Conservation (phyloP, 2,329 filamentous ascomycete species). For the Colletotrichum sp. region DNA sequence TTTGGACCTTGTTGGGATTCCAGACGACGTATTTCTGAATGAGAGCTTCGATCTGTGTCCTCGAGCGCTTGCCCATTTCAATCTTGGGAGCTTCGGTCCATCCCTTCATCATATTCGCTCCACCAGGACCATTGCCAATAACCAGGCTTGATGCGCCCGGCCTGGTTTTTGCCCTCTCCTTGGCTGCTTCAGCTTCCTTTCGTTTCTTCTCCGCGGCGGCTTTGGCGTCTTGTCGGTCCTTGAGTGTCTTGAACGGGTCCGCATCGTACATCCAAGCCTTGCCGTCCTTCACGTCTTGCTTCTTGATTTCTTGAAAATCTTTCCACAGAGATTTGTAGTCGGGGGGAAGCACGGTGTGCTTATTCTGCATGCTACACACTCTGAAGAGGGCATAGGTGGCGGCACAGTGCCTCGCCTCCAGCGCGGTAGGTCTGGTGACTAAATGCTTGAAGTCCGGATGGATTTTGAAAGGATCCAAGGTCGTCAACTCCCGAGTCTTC, state of each 20-base stretch:
- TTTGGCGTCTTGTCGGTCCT: conserved; percentile 81
- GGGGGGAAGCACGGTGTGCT: conserved; percentile 92
- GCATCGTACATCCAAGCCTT: conserved; percentile 90
- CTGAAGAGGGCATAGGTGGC: conserved; percentile 91
- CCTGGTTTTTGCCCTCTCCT: conserved; percentile 71
- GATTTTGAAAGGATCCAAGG: conserved; percentile 81
- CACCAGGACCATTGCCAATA: conserved; percentile 51
- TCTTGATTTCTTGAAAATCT: conserved; percentile 83
- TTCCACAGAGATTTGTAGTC: conserved; percentile 93
- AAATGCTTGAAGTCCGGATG: conserved; percentile 78
- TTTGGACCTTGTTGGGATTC: conserved; percentile 79
- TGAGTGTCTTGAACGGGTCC: conserved; percentile 85
- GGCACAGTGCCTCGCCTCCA: conserved; percentile 93
- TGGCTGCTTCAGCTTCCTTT: conserved; percentile 70
- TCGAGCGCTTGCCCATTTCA: conserved; percentile 86
- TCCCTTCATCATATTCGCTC: conserved; percentile 65
- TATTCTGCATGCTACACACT: conserved; percentile 93
- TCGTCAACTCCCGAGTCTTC: conserved; percentile 81
- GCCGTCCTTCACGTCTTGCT: conserved; percentile 78
- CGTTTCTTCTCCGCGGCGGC: conserved; percentile 79
- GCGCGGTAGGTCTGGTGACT: conserved; percentile 75
- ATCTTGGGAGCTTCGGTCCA: conserved; percentile 90
- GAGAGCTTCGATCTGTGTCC: conserved; percentile 79
- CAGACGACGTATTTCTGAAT: conserved; percentile 81
- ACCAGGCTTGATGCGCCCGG: conserved; percentile 62